Base-by-base conservation (phyloP, 2,329 filamentous ascomycete species). In the Neonectria neomacrospora region DNA sequence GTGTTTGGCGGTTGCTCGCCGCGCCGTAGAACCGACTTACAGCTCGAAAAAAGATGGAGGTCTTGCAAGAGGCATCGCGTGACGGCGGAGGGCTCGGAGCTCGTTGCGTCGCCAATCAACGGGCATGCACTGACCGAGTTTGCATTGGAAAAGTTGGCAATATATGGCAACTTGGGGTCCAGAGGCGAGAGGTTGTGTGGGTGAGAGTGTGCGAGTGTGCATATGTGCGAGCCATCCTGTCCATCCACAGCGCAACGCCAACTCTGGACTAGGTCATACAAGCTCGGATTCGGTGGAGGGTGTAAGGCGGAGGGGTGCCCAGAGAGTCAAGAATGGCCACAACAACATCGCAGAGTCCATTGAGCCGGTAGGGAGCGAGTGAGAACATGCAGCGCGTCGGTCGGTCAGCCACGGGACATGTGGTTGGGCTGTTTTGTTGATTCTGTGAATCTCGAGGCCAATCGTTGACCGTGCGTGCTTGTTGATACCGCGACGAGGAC, bases 61-160 rank as follows among this genome's bases (percentile, higher is more conserved):
- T 54, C 50, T 54, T 39, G 54, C 52, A 57, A 51, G 58, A 44
- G 52, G 67, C 57, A 67, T 56, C 53, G 59, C 22, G 58, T 71
- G 56, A 60, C 60, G 55, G 54, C 45, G 54, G 55, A 41, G 26
- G 37, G 59, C 54, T 30, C 58, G 23, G 58, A 39, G 62, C n/a
- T 12, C 50, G n/a, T 50, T 28, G 5, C 39, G 58, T 62, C 26
- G 30, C 74, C 73, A 75, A 76, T 75, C 63, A 73, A 62, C 16
- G 50, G 48, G 58, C 67, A 57, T 66, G 42, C 54, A 41, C 64
- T 71, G 69, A 75, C 74, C 74, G 73, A 67, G 64, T 68, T 68
- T 64, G 58, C 65, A 59, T 18, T 20, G 37, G 14, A 53, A 37
- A 44, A 48, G 41, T 26, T 37, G 55, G 50, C 28, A 45, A n/a